Evolutionary conservation across 2,329 filamentous ascomycete species (phyloP), one percentile per base, ranked within the genome.

Genomic region (Colletotrichum liaoningense): DNA sequence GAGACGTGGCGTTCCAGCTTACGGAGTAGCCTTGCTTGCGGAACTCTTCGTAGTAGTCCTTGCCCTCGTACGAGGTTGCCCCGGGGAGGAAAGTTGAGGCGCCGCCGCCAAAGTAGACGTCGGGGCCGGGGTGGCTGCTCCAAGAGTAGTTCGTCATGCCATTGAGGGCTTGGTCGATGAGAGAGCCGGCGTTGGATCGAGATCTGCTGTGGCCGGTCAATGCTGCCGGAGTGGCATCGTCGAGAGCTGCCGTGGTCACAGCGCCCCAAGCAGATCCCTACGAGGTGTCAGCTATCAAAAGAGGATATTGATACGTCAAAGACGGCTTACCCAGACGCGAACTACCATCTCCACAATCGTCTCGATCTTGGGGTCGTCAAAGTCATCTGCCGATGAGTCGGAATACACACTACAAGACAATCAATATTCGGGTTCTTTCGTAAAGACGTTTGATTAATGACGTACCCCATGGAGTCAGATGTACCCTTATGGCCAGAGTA

Each of bases 361-460:
- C 85, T 97, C 94, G 30, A 97, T 89, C 84, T 96, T 97, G 66
- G 94, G 94, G 79, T 97, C 94, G 80, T 97, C 94, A 76, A 94
- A 94, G 3, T 88, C 84, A 77, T 93, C 88, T 11, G 89, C 86
- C 52, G 93, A 95, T 0, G 93, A 95, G 80, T 97, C 94, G 46
- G 88, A 93, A 72, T 97, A 95, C 46, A 96, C 88, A 76, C 88
- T 86, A 22, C 5, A 11, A 3, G 9, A 4, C 0, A n/a, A 57
- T 75, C 26, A 77, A 70, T 46, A n/a, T 5, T 6, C 2, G 16
- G 6, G 12, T n/a, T 5, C 11, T 9, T 24, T 30, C 3, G 11
- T 16, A 24, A 3, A 8, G 42, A 4, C 2, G 2, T 26, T 3
- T 14, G n/a, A 74, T 49, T 5, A 7, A 19, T 5, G 7, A 33